Base-by-base conservation (phyloP, 257 asterid species). In the Fraxinus pennsylvanica region DNA sequence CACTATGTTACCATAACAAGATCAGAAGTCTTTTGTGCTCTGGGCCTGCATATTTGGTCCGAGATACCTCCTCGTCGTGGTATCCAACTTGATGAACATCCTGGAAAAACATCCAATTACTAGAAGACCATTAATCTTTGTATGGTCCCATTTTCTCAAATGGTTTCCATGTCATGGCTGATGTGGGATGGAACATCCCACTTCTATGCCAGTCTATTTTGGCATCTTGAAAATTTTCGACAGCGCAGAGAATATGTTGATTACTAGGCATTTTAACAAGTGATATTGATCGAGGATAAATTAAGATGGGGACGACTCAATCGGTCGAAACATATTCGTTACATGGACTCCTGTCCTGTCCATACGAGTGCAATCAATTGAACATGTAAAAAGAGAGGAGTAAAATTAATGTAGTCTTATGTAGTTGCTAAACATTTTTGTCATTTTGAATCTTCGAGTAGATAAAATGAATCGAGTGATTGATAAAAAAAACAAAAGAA, bases 121-220 rank as follows among this genome's bases (percentile, higher is more conserved):
- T 8, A 59, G 17, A 63, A 63, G 8, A 10, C 69, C 36, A 10
- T 27, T 9, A 10, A 27, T 22, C 36, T 63, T 63, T 27, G 36
- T 10, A 63, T 63, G 69, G 69, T 57, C 66, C 66, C 66, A 57
- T n/a, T n/a, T 57, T 78, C 5, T 68, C 41, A 61, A 59, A 74
- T 83, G 89, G 79, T 70, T 81, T 57, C 87, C 78, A 79, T 59
- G 85, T 86, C 89, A 81, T 79, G 82, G 85, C 75, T 86, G 81
- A 83, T 81, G 75, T 43, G 54, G 1, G 12, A 0, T 47, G 27
- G 68, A 36, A 19, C 12, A 59, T n/a, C 30, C 67, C 36, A 25
- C 19, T 63, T 25, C 35, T 1, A 9, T 1, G 35, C 35, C 33
- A 63, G 69, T 63, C 69, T 27, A 63, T 27, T 36, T 14, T 68